Evolutionary conservation across 2,329 filamentous ascomycete genomes (phyloP), one percentile per base, ranked within the genome.

Genomic region (Anisogramma anomala): DNA sequence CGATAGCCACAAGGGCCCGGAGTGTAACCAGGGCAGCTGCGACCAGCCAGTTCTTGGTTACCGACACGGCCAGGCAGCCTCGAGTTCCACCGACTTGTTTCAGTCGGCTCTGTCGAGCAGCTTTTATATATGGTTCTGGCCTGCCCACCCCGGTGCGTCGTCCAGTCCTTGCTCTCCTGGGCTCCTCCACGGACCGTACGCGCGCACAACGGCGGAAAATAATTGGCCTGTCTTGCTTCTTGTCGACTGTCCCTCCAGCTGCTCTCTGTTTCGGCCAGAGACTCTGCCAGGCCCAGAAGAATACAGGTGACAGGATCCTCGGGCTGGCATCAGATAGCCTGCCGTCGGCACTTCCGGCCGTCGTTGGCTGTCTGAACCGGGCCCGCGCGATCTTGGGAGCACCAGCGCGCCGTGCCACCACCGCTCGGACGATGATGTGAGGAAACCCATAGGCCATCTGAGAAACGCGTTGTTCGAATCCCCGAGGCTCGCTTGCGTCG

Each of bases 151-250:
- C 42, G 32, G 34, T 36, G 39, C 43, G 34, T 34, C 28, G 33
- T 38, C 35, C 41, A 42, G 20, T 38, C 38, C 41, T 44, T 48
- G 32, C 40, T 36, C 30, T 50, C 41, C 40, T 43, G 34, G 42
- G 35, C 38, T 43, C 43, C 41, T 40, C 27, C 30, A 39, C 34
- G 45, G 49, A 48, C 41, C 34, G 45, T 50, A 48, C 41, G 41
- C 41, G 40, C 42, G 47, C 47, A 49, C 48, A 45, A 43, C 50
- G 42, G 44, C 48, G 50, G 50, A 48, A 42, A 50, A 46, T 50
- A 48, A 45, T 44, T 42, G 41, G 33, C 33, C 40, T 52, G 46
- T 48, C 46, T 49, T 38, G 45, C 48, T 36, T 41, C 33, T 32
- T 32, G 27, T 33, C 14, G 36, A 26, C 18, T 36, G 28, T n/a